Base-by-base conservation (phyloP, 2,329 filamentous ascomycete species). In the Aplosporella prunicola region DNA sequence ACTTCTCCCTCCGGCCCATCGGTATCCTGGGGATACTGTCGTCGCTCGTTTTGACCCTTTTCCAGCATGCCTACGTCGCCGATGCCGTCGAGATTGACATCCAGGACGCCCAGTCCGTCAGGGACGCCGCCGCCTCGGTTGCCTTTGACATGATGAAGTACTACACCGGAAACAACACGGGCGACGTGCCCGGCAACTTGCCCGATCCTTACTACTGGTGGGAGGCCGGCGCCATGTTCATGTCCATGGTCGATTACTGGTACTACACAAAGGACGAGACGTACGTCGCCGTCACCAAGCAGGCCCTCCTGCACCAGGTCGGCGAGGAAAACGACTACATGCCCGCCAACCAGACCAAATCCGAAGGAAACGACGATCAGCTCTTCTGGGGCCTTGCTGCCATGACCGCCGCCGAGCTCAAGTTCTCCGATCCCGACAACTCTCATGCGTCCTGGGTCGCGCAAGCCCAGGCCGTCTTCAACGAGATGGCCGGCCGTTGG, bases 331-430 rank as follows among this genome's bases (percentile, higher is more conserved):
- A 58, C 33, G 53, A 62, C 40, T 66, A 55, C 47, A 59, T 66
- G 53, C 58, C 61, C 9, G 5, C 17, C n/a, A 57, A 58, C 29
- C 54, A 58, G 39, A 53, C 54, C 14, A 47, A 42, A 16, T 32
- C 7, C 43, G 45, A 29, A 29, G 62, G 61, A 9, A 74, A 74
- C 45, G 69, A 75, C 44, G 69, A 76, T 46, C 70, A 79, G 67
- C 79, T 82, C 5, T 89, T 91, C 61, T 93, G 85, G 85, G 82
- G 74, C n/a, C 72, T 91, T 66, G 76, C 84, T 1, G 82, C 80
- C 43, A 82, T 93, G 68, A 72, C 74, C 8, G 85, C 85, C 2
- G 80, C 81, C 24, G 85, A 93, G 60, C 74, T 79, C 50, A 78
- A 77, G 45, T 89, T 82, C 50, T 79, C 80, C 2, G 72, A 86